These are phyloP conservation scores for Penicillium sp. DNA, from an alignment of 2,329 filamentous ascomycete species.

Conservation along the genomic window DNA sequence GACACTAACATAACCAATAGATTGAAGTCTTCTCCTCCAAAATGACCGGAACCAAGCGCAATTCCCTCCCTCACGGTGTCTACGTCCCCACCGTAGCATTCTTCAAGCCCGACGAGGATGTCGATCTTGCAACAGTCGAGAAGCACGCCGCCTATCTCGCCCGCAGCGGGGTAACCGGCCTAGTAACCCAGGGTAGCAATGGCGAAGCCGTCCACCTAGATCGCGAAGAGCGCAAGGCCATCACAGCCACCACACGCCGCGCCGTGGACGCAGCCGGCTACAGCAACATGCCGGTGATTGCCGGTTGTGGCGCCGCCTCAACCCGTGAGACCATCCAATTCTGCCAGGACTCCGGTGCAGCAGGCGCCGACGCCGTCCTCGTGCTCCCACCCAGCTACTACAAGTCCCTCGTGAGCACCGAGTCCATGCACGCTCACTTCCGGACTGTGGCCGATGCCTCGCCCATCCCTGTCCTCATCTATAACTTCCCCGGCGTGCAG, in stretches of 20 bases:
- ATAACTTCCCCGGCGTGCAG: constrained; percentile 69
- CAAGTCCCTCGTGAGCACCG: constrained; percentile 61
- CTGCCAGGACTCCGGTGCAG: constrained; percentile 65
- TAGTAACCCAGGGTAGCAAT: constrained; percentile 77
- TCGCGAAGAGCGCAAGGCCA: constrained; percentile 64
- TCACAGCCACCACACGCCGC: constrained; percentile 67
- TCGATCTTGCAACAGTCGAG: constrained; percentile 62
- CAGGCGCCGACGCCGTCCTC: constrained; percentile 72
- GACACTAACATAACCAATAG: neutral
- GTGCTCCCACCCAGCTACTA: constrained; percentile 77
- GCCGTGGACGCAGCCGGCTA: constrained; percentile 67
- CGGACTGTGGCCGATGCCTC: constrained; percentile 59
- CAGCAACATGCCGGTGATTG: constrained; percentile 66
- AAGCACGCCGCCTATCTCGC: constrained; percentile 66
- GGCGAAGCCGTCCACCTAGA: constrained; percentile 78
- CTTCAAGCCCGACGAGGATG: constrained; percentile 64
- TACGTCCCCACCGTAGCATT: constrained; percentile 75
- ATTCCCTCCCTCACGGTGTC: constrained; percentile 50
- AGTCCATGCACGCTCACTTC: constrained; percentile 63
- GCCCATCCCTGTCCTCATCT: constrained; percentile 64
- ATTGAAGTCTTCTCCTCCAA: neutral
- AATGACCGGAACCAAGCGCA: constrained; percentile 25
- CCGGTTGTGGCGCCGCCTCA: constrained; percentile 71
- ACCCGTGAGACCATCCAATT: constrained; percentile 69
- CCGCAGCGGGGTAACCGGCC: constrained; percentile 65